Conservation (phyloP, 129 eudicot genomes). For the Arctium minus region DNA sequence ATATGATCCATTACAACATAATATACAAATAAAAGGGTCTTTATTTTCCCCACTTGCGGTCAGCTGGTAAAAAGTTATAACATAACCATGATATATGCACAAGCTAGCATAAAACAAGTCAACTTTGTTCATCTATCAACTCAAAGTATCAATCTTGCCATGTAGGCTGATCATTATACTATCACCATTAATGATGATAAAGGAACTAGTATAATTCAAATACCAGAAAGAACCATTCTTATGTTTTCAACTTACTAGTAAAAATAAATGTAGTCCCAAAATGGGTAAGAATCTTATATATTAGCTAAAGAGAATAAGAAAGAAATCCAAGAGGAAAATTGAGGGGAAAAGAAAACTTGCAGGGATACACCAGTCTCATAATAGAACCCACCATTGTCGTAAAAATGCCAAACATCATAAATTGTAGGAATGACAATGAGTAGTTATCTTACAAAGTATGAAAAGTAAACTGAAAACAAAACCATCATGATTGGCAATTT, state of each 20-base stretch:
- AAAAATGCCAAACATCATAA: neutral
- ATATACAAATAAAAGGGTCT: neutral
- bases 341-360: neutral
- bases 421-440: neutral
- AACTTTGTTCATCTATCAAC: too few relatives aligned
- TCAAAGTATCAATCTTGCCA: too few relatives aligned
- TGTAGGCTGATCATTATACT: too few relatives aligned
- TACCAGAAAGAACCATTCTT: neutral
- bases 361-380: neutral
- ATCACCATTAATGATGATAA: too few relatives aligned
- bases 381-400: neutral
- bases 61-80: neutral
- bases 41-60: neutral
- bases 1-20: slow-evolving; percentile 14
- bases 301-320: too few relatives aligned
- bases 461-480: neutral
- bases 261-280: neutral
- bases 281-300: neutral
- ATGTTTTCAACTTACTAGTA: neutral
- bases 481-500: neutral
- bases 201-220: too few relatives aligned
- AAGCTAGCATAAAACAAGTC: too few relatives aligned
- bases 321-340: neutral
- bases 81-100: too few relatives aligned
- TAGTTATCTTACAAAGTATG: neutral